These are phyloP conservation scores for Pseudogymnoascus sp. DNA, from an alignment of 2,329 filamentous ascomycete species.

Conservation along the genomic window DNA sequence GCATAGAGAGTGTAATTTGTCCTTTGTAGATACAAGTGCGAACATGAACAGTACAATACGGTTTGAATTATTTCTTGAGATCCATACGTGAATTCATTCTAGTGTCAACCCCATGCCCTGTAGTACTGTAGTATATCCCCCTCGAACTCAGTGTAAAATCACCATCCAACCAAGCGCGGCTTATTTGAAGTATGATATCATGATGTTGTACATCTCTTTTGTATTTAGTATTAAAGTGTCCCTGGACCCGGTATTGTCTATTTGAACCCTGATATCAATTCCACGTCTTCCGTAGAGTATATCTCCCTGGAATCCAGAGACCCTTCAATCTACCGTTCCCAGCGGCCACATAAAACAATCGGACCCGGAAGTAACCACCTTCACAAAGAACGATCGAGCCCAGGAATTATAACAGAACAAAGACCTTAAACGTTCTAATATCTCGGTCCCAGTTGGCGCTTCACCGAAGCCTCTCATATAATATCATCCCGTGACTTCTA, in stretches of 20 bases:
- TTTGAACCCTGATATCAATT: too few species aligned
- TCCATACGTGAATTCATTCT: not conserved
- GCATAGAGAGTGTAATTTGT: not conserved
- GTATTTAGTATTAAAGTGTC: not conserved
- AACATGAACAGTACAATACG: not conserved
- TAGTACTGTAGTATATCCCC: not conserved
- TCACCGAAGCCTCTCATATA: not conserved
- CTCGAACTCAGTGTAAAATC: not conserved
- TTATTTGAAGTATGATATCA: not conserved
- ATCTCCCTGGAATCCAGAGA: too few species aligned
- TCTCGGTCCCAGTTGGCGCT: not conserved
- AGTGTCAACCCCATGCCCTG: not conserved
- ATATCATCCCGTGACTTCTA: not conserved
- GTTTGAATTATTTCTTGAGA: not conserved
- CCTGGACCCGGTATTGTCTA: too few species aligned
- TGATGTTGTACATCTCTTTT: not conserved
- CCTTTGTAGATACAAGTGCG: not conserved
- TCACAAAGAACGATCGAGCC: not conserved
- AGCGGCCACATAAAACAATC: not conserved
- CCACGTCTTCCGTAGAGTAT: too few species aligned
- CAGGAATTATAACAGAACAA: not conserved
- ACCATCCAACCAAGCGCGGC: not conserved
- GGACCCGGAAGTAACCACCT: not conserved
- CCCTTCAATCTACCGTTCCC: not conserved
- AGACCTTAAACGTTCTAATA: not conserved